These are phyloP conservation scores for Chrysoporthe cubensis DNA, from an alignment of 2,329 filamentous ascomycete genomes.

Conservation along the genomic window DNA sequence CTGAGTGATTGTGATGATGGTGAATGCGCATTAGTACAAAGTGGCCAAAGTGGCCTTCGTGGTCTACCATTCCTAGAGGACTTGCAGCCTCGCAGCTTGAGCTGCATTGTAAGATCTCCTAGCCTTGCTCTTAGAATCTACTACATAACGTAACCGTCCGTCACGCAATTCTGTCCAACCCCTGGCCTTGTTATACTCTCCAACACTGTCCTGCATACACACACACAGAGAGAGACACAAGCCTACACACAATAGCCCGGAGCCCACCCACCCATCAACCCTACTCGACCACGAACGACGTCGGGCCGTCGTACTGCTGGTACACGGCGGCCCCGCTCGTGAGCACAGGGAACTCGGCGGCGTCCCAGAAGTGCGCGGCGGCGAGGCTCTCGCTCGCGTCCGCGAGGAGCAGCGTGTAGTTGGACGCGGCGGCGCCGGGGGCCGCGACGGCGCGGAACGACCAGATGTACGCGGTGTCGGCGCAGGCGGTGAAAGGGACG, in stretches of 20 bases:
- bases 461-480: slow-evolving; percentile 43
- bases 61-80: too few relatives aligned
- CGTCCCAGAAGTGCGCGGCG: slow-evolving; percentile 11
- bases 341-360: not conserved
- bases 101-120: too few relatives aligned
- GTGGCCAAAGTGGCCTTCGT: too few relatives aligned
- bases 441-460: slow-evolving; percentile 27
- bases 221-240: too few relatives aligned
- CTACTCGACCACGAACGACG: slow-evolving; percentile 7
- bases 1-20: not conserved
- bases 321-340: not conserved
- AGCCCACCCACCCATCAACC: not conserved
- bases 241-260: too few relatives aligned
- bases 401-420: slow-evolving; percentile 16
- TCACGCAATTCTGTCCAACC: too few relatives aligned
- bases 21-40: not conserved
- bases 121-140: too few relatives aligned
- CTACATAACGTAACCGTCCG: too few relatives aligned
- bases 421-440: not conserved
- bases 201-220: not conserved
- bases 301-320: slow-evolving; percentile 11
- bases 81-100: too few relatives aligned
- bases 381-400: slow-evolving; percentile 4
- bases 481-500: slow-evolving; percentile 53
- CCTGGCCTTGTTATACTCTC: not conserved